Evolutionary conservation across 352 stramenopile species (phyloP), one percentile per base, ranked within the genome.

Genomic region (Pythium rishiriense): DNA sequence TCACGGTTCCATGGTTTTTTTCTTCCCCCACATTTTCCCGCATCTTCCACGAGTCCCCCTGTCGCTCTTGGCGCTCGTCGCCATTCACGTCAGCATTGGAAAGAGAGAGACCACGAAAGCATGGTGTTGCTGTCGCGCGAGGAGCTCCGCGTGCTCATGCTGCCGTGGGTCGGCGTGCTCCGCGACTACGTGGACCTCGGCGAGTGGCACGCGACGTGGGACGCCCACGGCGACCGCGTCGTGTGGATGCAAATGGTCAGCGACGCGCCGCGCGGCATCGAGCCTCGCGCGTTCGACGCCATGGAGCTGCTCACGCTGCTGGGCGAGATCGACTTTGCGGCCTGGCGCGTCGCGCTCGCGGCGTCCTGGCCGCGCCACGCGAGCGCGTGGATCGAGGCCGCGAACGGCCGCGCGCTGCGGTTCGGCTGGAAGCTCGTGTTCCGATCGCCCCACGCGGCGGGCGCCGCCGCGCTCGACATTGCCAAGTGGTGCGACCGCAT

Each of bases 251-350:
- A 55, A 10, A 56, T 64, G 57, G 54, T 51, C 26, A 62, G 28
- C 28, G 42, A 62, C 41, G 22, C 25, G 28, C 25, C n/a, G 12
- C 53, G 35, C 53, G 54, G 54, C 26, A 53, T 53, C 31, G 57
- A 64, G 46, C 45, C 46, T 21, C 57, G 57, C 22, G 57, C 47
- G 31, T 64, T 64, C 46, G 57, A 64, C 31, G 57, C 57, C 14
- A 37, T 64, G 24, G 57, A 64, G 33, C 45, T 64, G 21, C 57
- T 64, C 22, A 64, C 57, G 45, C 33, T 64, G 9, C 45, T 64
- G 21, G 45, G 57, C 31, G 29, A 55, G 57, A 64, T 64, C 57
- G 57, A 64, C 45, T 55, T 42, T 41, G 45, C 21, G 0, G 57
- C 33, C 31, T 64, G 47, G 45, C 35, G 39, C 31, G n/a, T 41